Percentiles rank a stretch among this genome's conserved stretches.
These are phyloP conservation scores for Vitis hybrid DNA, from an alignment of 177 flowering plant genomes.

Conservation along the genomic window DNA sequence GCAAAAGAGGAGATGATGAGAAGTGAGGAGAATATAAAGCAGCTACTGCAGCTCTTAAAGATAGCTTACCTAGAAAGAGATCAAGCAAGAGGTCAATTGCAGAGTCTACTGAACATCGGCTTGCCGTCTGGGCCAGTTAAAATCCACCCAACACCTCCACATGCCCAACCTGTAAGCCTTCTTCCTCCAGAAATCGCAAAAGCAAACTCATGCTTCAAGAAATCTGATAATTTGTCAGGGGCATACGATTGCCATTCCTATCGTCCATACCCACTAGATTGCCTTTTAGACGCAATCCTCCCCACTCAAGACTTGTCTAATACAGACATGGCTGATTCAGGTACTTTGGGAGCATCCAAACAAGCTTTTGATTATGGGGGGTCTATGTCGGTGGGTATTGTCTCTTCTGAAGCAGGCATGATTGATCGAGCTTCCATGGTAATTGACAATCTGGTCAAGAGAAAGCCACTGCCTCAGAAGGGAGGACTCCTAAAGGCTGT, in stretches of 20 bases:
- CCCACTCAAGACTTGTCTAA: conserved; percentile 4
- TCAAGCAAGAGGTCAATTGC: conserved; percentile 20
- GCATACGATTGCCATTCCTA: conserved; percentile 1
- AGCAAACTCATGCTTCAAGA: conserved; percentile 10
- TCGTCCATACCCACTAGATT: conserved; percentile 1
- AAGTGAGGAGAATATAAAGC: conserved; percentile 40
- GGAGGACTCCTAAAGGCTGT: conserved; percentile 31
- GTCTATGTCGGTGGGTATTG: too few relatives aligned
- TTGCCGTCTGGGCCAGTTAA: background rate
- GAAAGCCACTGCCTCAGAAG: conserved; percentile 28
- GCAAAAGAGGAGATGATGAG: conserved; percentile 41
- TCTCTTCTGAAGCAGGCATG: background rate
- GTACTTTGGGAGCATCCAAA: background rate
- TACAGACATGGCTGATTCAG: background rate
- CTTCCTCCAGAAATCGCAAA: background rate
- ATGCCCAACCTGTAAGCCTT: background rate
- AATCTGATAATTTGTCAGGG: background rate
- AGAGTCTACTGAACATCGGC: background rate
- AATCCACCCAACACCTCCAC: conserved; percentile 2
- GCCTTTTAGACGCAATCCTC: conserved; percentile 6
- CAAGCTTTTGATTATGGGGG: background rate
- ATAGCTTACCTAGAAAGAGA: conserved; percentile 19
- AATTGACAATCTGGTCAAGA: conserved; percentile 6
- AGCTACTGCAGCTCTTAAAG: background rate
- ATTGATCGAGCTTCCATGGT: conserved; percentile 10